Evolutionary conservation across 306 rosid genomes (phyloP), one percentile per base, ranked within the genome.

Genomic region (Cicer yamashitae): DNA sequence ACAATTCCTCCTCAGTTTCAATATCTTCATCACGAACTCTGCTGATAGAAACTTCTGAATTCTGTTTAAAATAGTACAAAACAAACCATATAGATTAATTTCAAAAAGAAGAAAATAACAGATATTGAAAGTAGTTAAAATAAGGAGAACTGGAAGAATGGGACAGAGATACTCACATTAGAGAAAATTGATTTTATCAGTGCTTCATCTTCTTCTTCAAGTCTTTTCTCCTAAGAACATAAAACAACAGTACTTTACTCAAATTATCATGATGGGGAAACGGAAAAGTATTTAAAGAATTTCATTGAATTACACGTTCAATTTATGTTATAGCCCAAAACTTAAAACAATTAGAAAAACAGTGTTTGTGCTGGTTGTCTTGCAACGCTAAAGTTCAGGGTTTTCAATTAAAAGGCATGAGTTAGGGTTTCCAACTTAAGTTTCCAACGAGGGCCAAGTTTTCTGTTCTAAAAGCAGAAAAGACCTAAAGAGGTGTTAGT

Each of bases 171-270:
- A 84, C 92, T 81, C 68, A 91, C 98, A 44, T 82, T 71, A 60
- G 85, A 88, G 65, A 93, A 77, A 38, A 91, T 74, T 41, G 98
- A 86, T 75, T 84, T 94, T 81, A 94, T 75, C 67, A 90, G 54
- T 2, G 91, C 93, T 86, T 94, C 97, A 79, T 94, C 98, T 80
- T 90, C 96, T 77, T 91, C 94, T 77, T 91, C 98, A 15, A 91
- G 56, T 70, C 80, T 87, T 80, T 86, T 84, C 80, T 88, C 93
- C 96, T 94, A 84, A 70, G 46, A 83, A 8, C 60, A 84, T 22
- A 75, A 79, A 41, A 40, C 13, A 47, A 48, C 66, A 39, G 41
- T 40, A 30, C 37, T 30, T 30, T 0, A 30, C 37, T 30, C 10
- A 12, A 76, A 71, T 25, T 52, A 41, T 74, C 58, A 3, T 41